Evolutionary conservation across 139 green algal species (phyloP).

Genomic region (Chlorella sp.): DNA sequence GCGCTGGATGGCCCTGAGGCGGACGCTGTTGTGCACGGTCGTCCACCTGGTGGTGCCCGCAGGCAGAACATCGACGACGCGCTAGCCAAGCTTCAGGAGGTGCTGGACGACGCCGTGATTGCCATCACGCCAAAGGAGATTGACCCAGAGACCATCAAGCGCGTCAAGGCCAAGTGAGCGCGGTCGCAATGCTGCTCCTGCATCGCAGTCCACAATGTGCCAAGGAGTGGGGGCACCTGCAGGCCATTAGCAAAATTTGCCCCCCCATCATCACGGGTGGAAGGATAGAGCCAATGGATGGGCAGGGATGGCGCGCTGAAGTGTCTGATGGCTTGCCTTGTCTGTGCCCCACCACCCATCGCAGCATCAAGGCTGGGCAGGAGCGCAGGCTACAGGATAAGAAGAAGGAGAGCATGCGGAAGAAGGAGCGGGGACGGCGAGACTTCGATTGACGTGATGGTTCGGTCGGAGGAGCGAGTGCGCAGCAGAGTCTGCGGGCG

Average conservation of each 20-base stretch:
- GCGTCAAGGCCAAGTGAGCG: slow-evolving; percentile 66
- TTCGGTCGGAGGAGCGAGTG: too few relatives aligned
- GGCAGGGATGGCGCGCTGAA: not conserved
- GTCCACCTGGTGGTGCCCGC: too few relatives aligned
- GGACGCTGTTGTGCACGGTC: too few relatives aligned
- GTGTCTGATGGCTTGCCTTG: not conserved
- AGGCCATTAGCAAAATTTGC: not conserved
- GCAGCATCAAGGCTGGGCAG: slow-evolving; percentile 68
- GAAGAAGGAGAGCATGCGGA: slow-evolving; percentile 69
- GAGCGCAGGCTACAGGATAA: slow-evolving; percentile 70
- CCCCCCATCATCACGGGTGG: not conserved
- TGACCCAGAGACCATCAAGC: slow-evolving; percentile 57
- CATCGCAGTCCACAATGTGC: not conserved
- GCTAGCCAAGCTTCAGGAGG: slow-evolving; percentile 81
- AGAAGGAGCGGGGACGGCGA: slow-evolving; percentile 60
- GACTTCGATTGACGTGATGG: slow-evolving; percentile 43
- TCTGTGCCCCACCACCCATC: not conserved
- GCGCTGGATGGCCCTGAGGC: too few relatives aligned
- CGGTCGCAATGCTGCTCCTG: not conserved
- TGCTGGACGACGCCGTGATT: slow-evolving; percentile 72
- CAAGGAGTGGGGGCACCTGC: not conserved
- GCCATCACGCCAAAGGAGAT: slow-evolving; percentile 61
- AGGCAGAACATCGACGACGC: slow-evolving; percentile 89
- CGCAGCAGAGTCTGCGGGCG: too few relatives aligned
- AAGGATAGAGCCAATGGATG: not conserved